phyloP scores from a whole-genome alignment of 1,284 basidiomycete genomes.

The Microbotryum intermedium region DNA sequence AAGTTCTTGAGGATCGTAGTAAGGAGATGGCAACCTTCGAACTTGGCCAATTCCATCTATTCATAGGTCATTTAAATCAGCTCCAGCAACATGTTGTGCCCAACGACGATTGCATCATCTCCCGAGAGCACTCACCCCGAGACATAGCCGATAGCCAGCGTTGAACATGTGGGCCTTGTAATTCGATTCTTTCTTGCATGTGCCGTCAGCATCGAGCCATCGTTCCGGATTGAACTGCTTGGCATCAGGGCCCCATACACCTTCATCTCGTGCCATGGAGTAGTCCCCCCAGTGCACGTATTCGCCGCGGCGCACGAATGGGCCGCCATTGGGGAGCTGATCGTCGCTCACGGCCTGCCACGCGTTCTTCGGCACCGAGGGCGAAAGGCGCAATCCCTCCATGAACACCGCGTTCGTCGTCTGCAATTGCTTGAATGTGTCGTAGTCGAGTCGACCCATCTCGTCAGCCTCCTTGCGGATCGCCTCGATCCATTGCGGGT shows the following conservation, averaged over 20 bases:
- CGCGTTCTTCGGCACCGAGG: conserved; percentile 4
- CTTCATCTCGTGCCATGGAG: conserved; percentile 11
- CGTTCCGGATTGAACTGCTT: conserved; percentile 17
- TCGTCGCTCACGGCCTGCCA: conserved; percentile 16
- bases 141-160: conserved; percentile 10
- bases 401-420: conserved; percentile 13
- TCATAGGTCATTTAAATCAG: too few species aligned
- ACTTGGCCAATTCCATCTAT: neutral
- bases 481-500: neutral
- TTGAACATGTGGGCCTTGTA: conserved; percentile 24
- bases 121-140: neutral
- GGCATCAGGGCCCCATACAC: conserved; percentile 22
- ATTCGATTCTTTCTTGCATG: conserved; percentile 12
- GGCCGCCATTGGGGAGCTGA: conserved; percentile 21
- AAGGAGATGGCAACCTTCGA: neutral
- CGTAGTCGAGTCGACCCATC: conserved; percentile 2
- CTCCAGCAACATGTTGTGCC: neutral
- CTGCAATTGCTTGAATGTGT: conserved; percentile 11
- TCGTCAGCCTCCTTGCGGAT: conserved; percentile 1
- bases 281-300: conserved; percentile 17
- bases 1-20: neutral
- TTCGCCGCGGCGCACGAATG: conserved; percentile 18
- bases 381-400: conserved; percentile 8
- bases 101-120: neutral
- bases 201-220: conserved; percentile 23